A percentile compares a stretch with the other conserved stretches of the same genome.
These are phyloP conservation scores for Fusarium udum DNA, from an alignment of 2,329 filamentous ascomycete species.

Conservation along the genomic window DNA sequence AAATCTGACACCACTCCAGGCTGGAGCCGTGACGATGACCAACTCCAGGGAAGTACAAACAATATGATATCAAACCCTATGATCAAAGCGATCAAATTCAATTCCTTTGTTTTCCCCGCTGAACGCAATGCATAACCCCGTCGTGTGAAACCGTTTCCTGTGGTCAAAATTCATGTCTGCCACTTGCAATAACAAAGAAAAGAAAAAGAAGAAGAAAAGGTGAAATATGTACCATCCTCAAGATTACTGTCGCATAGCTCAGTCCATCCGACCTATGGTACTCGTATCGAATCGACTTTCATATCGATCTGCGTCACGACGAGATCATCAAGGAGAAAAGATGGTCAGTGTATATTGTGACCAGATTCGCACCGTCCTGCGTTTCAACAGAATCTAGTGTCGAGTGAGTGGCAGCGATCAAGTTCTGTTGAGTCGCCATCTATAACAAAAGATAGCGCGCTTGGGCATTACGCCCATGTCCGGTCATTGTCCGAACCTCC, in stretches of 20 bases:
- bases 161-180: slow-evolving; percentile 34
- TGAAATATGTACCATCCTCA: slow-evolving; percentile 45
- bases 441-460: slow-evolving; percentile 16
- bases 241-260: slow-evolving; percentile 37
- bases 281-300: background rate
- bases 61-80: slow-evolving; percentile 35
- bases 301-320: background rate
- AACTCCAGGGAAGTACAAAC: slow-evolving; percentile 11
- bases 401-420: slow-evolving; percentile 17
- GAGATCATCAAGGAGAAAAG: slow-evolving; percentile 12
- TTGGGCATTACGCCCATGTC: background rate
- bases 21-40: background rate
- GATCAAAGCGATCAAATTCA: slow-evolving; percentile 39
- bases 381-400: slow-evolving; percentile 29
- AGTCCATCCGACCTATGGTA: background rate
- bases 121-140: slow-evolving; percentile 51
- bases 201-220: slow-evolving; percentile 24
- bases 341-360: slow-evolving; percentile 7
- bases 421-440: slow-evolving; percentile 13
- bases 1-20: background rate
- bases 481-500: background rate
- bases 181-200: slow-evolving; percentile 36
- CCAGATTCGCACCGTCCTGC: slow-evolving; percentile 6
- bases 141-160: slow-evolving; percentile 48
- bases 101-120: slow-evolving; percentile 48